Percentiles rank a stretch among this genome's conserved stretches.
These are phyloP conservation scores for Ceratocystis papillata DNA, from an alignment of 2,329 filamentous ascomycete genomes.

Conservation along the genomic window DNA sequence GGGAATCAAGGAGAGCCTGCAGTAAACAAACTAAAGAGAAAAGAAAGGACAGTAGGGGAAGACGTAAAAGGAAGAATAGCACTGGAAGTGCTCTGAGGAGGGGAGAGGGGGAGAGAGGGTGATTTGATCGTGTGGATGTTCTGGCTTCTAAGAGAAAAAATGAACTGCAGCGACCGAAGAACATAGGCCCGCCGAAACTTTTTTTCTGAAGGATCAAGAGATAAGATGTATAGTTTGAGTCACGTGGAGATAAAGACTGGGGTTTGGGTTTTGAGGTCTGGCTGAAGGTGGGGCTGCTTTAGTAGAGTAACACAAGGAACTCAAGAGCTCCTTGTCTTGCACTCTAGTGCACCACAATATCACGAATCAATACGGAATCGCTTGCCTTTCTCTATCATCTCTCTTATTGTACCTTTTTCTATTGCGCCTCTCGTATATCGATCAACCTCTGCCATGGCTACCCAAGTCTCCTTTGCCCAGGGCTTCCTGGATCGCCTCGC, in stretches of 20 bases:
- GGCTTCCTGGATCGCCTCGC: conserved; percentile 72
- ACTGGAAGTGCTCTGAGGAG: neutral
- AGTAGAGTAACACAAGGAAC: neutral
- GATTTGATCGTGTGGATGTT: neutral
- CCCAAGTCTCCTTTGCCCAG: conserved; percentile 77
- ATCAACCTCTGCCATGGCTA: conserved; percentile 27
- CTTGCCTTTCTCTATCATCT: neutral
- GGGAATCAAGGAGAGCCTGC: neutral
- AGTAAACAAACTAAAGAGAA: conserved; percentile 8
- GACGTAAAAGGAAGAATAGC: neutral
- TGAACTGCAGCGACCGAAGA: conserved; percentile 12
- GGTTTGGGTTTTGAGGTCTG: neutral
- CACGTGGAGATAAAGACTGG: conserved; percentile 17
- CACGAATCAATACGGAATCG: too few species aligned
- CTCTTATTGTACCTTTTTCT: neutral
- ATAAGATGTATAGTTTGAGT: conserved; percentile 19
- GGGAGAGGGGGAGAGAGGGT: neutral
- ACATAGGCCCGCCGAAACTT: conserved; percentile 34
- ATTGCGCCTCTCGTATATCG: neutral
- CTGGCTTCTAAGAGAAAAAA: conserved; percentile 11
- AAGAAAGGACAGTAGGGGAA: too few species aligned
- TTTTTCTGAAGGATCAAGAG: conserved; percentile 26
- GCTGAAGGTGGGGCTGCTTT: conserved; percentile 7
- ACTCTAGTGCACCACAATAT: neutral
- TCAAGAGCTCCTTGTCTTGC: neutral